These are phyloP conservation scores for Hygrophila difformis DNA, from an alignment of 257 asterid genomes.

Conservation along the genomic window DNA sequence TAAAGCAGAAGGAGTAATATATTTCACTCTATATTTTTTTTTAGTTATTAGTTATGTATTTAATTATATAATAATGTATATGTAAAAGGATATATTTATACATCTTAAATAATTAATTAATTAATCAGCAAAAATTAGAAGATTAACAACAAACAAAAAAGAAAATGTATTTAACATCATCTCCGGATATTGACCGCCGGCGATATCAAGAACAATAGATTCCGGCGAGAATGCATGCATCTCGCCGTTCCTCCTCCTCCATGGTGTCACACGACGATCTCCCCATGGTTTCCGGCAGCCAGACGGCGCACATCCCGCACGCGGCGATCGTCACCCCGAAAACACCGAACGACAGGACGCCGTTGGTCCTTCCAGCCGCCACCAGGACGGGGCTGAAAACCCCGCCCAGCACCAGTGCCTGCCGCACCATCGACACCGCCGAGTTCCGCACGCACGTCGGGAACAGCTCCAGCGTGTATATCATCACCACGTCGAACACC, in stretches of 20 bases:
- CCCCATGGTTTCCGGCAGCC: conserved; percentile 63
- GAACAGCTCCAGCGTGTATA: conserved; percentile 58
- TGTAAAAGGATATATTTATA: too few relatives aligned
- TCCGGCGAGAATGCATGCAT: too few relatives aligned
- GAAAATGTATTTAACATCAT: too few relatives aligned
- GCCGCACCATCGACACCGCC: conserved; percentile 63
- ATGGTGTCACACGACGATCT: conserved; percentile 39
- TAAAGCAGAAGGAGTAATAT: too few relatives aligned
- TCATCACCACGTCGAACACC: conserved; percentile 32
- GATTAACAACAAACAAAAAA: too few relatives aligned
- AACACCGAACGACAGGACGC: conserved; percentile 37
- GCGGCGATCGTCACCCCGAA: conserved; percentile 36
- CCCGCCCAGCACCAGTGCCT: conserved; percentile 52
- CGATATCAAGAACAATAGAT: too few relatives aligned
- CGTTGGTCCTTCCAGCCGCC: conserved; percentile 35
- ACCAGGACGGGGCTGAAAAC: conserved; percentile 42
- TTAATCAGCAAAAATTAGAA: too few relatives aligned
- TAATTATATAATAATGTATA: too few relatives aligned
- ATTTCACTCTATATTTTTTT: too few relatives aligned
- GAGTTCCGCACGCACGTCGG: conserved; percentile 75
- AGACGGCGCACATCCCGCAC: conserved; percentile 30
- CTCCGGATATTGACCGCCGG: too few relatives aligned
- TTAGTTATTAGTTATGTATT: too few relatives aligned
- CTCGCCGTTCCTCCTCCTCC: conserved; percentile 39
- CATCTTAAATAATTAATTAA: too few relatives aligned